Evolutionary conservation across 2,329 filamentous ascomycete species (phyloP), one percentile per base, ranked within the genome.

Genomic region (Cladosporium sp.): DNA sequence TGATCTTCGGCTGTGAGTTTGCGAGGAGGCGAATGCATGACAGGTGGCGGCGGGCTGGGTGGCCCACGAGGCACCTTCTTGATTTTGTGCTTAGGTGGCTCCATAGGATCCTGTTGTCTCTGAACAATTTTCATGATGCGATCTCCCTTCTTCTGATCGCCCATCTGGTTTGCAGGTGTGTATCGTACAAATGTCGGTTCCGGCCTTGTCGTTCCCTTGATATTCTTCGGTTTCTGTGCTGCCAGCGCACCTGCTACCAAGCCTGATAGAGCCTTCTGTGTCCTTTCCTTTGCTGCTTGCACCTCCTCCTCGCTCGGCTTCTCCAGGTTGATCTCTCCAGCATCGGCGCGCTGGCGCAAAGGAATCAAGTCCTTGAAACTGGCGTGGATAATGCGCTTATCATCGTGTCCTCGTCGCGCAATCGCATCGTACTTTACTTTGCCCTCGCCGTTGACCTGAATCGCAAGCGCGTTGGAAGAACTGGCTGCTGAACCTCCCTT

Each of bases 111-210:
- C 65, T 88, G 83, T 73, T 97, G 93, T 57, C 91, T 83, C 73
- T 97, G 91, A 36, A 97, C 91, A 74, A 99, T 97, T 79, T 97
- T 97, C 84, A 99, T 95, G 64, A 99, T 96, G 13, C 94, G 87
- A 68, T 97, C 92, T 67, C 91, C 90, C 77, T 96, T 96, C 73
- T 87, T 88, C 37, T 79, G 84, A 72, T 91, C 90, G 12, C 94
- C 94, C 91, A 99, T 97, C 77, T 99, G 94, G 67, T 94, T 93
- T 40, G 92, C 90, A 3, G 94, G 94, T 15, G 92, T 97, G 71
- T 99, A 99, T 63, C 91, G 85, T 59, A 99, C 94, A 72, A 91
- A 99, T 0, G 93, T 97, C 5, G 94, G 86, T 59, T 96, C 93
- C 57, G 88, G 87, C 63, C 89, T 82, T 50, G 83, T 82, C n/a